Conservation (phyloP, 2,329 filamentous ascomycete species). For the Cladosporium sphaerospermum region DNA sequence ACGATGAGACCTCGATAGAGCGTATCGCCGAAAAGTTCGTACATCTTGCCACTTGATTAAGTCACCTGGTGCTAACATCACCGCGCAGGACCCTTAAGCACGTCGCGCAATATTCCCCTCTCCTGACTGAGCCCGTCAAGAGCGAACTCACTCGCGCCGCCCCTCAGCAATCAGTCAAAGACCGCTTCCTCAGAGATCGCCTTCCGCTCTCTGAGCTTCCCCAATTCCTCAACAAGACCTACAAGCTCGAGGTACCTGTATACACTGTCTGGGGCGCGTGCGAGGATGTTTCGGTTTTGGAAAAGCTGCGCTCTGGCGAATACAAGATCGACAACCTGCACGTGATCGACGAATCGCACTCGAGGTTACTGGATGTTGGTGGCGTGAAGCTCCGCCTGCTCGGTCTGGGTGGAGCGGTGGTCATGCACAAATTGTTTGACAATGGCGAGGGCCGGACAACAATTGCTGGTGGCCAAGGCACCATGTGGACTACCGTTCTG, state of each 20-base stretch:
- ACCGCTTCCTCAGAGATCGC: slow-evolving; percentile 72
- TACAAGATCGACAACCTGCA: slow-evolving; percentile 97
- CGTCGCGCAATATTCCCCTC: slow-evolving; percentile 94
- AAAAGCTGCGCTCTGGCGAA: slow-evolving; percentile 95
- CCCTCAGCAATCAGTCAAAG: slow-evolving; percentile 66
- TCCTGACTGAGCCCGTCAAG: slow-evolving; percentile 73
- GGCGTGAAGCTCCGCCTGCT: slow-evolving; percentile 93
- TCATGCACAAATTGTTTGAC: slow-evolving; percentile 99
- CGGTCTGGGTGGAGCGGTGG: slow-evolving; percentile 88
- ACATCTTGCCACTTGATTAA: not conserved
- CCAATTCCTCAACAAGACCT: slow-evolving; percentile 76
- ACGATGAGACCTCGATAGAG: slow-evolving; percentile 91
- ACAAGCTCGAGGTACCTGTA: slow-evolving; percentile 91
- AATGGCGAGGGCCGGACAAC: slow-evolving; percentile 97
- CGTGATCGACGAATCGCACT: slow-evolving; percentile 97
- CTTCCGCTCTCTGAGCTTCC: slow-evolving; percentile 89
- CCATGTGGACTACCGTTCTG: slow-evolving; percentile 97
- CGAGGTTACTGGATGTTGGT: slow-evolving; percentile 86
- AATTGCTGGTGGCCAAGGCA: slow-evolving; percentile 95
- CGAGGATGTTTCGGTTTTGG: slow-evolving; percentile 93
- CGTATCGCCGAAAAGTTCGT: slow-evolving; percentile 91
- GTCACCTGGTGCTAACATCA: slow-evolving; percentile 10
- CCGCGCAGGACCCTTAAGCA: slow-evolving; percentile 80
- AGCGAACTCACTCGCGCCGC: slow-evolving; percentile 56
- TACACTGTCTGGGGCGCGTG: slow-evolving; percentile 99